phyloP scores from a whole-genome alignment of 768 basidiomycete genomes.

The Paxillus ammoniavirescens region DNA sequence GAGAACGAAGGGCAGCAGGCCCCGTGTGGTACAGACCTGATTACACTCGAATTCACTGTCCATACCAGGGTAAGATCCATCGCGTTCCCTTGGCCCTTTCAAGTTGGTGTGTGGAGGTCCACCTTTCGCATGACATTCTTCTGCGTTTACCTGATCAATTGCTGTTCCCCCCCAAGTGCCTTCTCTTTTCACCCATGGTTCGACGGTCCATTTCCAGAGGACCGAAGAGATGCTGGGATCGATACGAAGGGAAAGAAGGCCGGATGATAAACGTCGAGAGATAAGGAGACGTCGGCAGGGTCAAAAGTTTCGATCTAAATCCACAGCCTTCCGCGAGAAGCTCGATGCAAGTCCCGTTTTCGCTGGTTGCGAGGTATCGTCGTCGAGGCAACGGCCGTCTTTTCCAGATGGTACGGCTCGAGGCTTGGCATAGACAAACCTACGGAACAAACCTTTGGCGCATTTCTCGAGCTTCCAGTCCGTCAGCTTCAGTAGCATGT shows the following conservation, averaged over 20 bases:
- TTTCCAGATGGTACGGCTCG: too few species aligned
- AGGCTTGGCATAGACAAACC: not conserved
- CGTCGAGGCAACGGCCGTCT: too few species aligned
- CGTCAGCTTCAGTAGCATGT: slow-evolving; percentile 52
- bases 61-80: slow-evolving; percentile 12
- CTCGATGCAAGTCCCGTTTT: too few species aligned
- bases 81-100: slow-evolving; percentile 4
- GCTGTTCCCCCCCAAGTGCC: slow-evolving; percentile 27
- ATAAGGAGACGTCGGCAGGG: slow-evolving; percentile 40
- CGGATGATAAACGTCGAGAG: slow-evolving; percentile 45
- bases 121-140: slow-evolving; percentile 26
- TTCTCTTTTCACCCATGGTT: slow-evolving; percentile 38
- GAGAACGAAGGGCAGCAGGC: slow-evolving; percentile 49
- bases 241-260: slow-evolving; percentile 46
- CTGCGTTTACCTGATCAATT: slow-evolving; percentile 25
- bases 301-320: too few species aligned
- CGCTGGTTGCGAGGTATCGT: too few species aligned
- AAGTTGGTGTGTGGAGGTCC: slow-evolving; percentile 21
- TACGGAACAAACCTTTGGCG: slow-evolving; percentile 48
- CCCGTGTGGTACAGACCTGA: slow-evolving; percentile 38
- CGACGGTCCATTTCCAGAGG: slow-evolving; percentile 44
- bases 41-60: slow-evolving; percentile 28
- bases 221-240: slow-evolving; percentile 39
- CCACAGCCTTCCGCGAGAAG: too few species aligned
- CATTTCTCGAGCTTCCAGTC: slow-evolving; percentile 61